phyloP scores from a whole-genome alignment of 768 basidiomycete species.

The Kwoniella dendrophila region DNA sequence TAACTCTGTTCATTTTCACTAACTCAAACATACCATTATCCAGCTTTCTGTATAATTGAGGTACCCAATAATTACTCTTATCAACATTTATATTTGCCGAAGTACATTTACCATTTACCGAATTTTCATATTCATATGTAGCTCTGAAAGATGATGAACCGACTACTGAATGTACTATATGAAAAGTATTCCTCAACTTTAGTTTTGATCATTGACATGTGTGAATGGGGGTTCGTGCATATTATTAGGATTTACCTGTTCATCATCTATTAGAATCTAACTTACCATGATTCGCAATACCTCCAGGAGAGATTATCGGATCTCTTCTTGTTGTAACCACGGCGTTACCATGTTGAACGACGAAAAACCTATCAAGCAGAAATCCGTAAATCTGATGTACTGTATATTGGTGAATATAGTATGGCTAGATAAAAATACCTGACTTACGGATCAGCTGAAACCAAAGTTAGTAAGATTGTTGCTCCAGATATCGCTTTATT shows the following conservation, averaged over 20 bases:
- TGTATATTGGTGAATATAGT: neutral
- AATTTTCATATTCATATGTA: conserved; percentile 2
- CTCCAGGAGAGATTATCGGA: conserved; percentile 36
- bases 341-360: conserved; percentile 15
- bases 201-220: neutral
- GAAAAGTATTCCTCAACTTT: neutral
- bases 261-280: too few relatives aligned
- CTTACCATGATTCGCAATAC: conserved; percentile 33
- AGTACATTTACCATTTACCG: conserved; percentile 26
- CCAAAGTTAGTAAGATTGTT: neutral
- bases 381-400: too few relatives aligned
- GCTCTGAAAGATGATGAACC: conserved; percentile 32
- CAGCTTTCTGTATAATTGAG: conserved; percentile 51
- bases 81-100: conserved; percentile 51
- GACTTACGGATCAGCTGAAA: conserved; percentile 1
- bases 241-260: too few relatives aligned
- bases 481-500: neutral
- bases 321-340: conserved; percentile 27
- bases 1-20: conserved; percentile 19
- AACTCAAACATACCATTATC: conserved; percentile 30
- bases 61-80: conserved; percentile 56
- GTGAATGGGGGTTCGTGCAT: too few relatives aligned
- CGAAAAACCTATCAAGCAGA: conserved; percentile 16
- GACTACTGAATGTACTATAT: conserved; percentile 35
- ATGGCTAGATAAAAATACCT: neutral